Evolutionary conservation across 176 grass and related monocot genomes (phyloP), one percentile per base, ranked within the genome.

Genomic region (Hsuehochloa calcarea): DNA sequence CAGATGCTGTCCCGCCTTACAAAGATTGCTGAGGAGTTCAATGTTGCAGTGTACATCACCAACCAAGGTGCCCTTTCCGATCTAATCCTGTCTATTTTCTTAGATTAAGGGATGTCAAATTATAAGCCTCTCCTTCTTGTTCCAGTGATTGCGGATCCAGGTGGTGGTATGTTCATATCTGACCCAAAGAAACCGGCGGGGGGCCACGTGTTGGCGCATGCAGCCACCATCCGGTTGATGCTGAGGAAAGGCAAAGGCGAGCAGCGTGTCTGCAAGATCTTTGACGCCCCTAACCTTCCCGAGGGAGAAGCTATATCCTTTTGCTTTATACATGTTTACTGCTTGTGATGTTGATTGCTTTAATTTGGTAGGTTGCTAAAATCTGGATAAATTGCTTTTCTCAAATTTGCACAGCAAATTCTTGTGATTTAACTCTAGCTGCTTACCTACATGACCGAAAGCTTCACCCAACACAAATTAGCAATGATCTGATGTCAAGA

Each of bases 241-340:
- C 91, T 92, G 83, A 92, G 96, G 80, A 93, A 98, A 90, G 91
- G 96, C 76, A 98, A 98, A 89, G 96, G 96, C 16, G 93, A 98
- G 78, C 96, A 93, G 54, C 89, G 93, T 65, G 91, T 92, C 49
- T 94, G 91, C 93, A 95, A 95, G 89, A 87, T 98, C 76, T 93
- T 93, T 76, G 96, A 95, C 75, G 96, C 96, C 54, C 93, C 96
- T 70, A 98, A 95, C 84, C 89, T 98, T 77, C 87, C 89, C 35
- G 91, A 98, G 68, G 93, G 85, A 59, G 95, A 98, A 98, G 93
- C 96, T 50, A 93, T 90, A 98, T 95, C 89, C 93, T 95, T 90
- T 80, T 69, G 6, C 31, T 34, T 34, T 34, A 34, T 22, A 46
- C 34, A 68, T 85, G 11, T 29, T 80, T 70, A 88, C 27, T 45